Evolutionary conservation across 2,329 filamentous ascomycete genomes (phyloP), one percentile per base, ranked within the genome.

Genomic region (Cladosporium sp.): DNA sequence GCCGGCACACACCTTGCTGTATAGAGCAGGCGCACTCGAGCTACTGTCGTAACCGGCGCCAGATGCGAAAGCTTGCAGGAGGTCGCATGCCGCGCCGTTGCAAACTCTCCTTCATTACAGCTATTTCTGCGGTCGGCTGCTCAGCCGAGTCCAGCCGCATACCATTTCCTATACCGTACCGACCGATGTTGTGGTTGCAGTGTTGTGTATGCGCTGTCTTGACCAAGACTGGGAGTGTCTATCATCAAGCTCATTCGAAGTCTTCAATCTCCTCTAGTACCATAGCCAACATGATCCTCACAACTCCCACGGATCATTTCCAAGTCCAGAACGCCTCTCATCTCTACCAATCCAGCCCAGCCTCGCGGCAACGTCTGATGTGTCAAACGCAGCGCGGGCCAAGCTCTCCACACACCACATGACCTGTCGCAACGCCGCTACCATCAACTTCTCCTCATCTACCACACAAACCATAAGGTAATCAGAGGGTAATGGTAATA

Each of bases 401-500:
- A 63, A 63, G 60, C 49, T 46, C 56, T 30, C 21, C 32, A 46
- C 49, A 39, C 34, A 63, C 60, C 60, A 63, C 60, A 63, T 63
- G 60, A 63, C 60, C 60, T 63, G 34, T 34, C 18, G 25, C 60
- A 51, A 46, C 32, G 26, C 26, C 34, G 48, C 30, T 32, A 34
- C 32, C 60, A 30, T 36, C 21, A 21, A 23, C 32, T 43, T 63
- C 60, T 63, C 49, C 60, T 63, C 60, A 63, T 34, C 60, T 56
- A 54, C 43, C 5, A 32, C 16, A 2, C 49, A 63, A 63, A 56
- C 60, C 25, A 63, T 63, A 36, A 53, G 49, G 60, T 63, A 63
- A 63, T 63, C 60, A 23, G 34, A 46, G 48, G 23, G 49, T 63
- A 63, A 63, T 63, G 49, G 60, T 53, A 62, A 62, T 61, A 61